phyloP scores from a whole-genome alignment of 116 monocot species.

The Trichopus zeylanicus region DNA sequence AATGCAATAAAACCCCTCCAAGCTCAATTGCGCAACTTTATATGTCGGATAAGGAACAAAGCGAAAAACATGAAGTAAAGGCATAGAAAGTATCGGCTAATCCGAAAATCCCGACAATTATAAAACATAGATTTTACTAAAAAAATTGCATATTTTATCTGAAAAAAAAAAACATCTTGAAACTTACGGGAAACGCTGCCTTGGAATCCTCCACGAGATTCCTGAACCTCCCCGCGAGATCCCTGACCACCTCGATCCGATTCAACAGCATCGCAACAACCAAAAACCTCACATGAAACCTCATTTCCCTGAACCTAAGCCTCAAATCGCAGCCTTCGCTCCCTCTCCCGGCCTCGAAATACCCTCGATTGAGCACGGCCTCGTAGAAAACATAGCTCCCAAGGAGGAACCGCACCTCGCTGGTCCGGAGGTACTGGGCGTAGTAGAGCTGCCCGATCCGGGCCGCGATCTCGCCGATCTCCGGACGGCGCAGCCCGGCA shows the following conservation, averaged over 20 bases:
- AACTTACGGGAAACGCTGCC: slow-evolving; percentile 46
- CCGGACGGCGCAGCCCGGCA: slow-evolving; percentile 60
- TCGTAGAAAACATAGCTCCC: slow-evolving; percentile 96
- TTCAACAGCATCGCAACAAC: slow-evolving; percentile 53
- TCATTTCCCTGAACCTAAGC: slow-evolving; percentile 60
- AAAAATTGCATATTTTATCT: background rate
- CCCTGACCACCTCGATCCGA: slow-evolving; percentile 38
- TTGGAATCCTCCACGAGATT: slow-evolving; percentile 49
- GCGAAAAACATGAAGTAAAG: no score
- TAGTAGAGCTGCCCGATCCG: slow-evolving; percentile 98
- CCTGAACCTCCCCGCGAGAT: slow-evolving; percentile 44
- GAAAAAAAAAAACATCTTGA: background rate
- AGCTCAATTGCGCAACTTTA: no score
- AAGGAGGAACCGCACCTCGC: slow-evolving; percentile 78
- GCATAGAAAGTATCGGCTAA: no score
- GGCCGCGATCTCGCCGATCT: slow-evolving; percentile 96
- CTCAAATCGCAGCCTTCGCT: slow-evolving; percentile 12
- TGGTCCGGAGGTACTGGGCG: slow-evolving; percentile 75
- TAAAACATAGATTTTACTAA: background rate
- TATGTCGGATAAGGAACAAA: no score
- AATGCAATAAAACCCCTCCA: no score
- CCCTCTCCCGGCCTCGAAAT: slow-evolving; percentile 45
- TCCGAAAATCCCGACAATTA: no score
- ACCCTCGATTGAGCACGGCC: slow-evolving; percentile 70
- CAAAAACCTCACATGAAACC: slow-evolving; percentile 63